These are phyloP conservation scores for Mycotypha africana DNA, from an alignment of 371 early-diverging fungal species.

Conservation along the genomic window DNA sequence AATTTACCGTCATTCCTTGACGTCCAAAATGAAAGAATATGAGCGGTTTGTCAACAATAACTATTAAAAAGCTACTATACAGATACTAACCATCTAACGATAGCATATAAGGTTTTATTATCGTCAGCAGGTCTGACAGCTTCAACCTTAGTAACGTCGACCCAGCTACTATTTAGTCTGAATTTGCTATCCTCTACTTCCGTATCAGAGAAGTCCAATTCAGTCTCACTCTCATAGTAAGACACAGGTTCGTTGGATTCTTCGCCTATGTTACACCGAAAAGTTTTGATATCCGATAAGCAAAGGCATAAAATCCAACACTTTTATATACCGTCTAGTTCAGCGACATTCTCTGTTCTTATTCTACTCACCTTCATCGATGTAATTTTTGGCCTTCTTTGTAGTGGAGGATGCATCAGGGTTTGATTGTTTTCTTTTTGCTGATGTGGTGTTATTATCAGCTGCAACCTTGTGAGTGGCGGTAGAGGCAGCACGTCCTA, in stretches of 20 bases:
- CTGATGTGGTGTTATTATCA: not conserved
- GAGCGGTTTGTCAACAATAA: not conserved
- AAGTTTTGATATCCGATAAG: not conserved
- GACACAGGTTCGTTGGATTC: not conserved
- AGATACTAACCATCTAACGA: conserved; percentile 1
- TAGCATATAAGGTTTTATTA: not conserved
- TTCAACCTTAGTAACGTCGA: conserved; percentile 1
- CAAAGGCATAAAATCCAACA: not conserved
- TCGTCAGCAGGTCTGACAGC: not conserved
- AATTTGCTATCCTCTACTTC: conserved; percentile 1
- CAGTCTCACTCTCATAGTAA: not conserved
- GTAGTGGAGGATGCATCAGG: too few species aligned
- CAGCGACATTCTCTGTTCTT: too few species aligned
- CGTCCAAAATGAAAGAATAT: not conserved
- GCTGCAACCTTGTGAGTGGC: not conserved
- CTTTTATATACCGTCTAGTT: too few species aligned
- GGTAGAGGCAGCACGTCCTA: not conserved
- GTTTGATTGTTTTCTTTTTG: too few species aligned
- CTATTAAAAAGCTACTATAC: not conserved
- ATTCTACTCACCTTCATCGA: too few species aligned
- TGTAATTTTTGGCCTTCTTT: too few species aligned
- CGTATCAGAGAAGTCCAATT: conserved; percentile 4
- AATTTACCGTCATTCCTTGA: conserved; percentile 10
- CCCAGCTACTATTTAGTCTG: not conserved
- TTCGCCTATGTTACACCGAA: not conserved